Evolutionary conservation across 768 basidiomycete genomes (phyloP), one percentile per base, ranked within the genome.

Genomic region (Filobasidium floriforme): DNA sequence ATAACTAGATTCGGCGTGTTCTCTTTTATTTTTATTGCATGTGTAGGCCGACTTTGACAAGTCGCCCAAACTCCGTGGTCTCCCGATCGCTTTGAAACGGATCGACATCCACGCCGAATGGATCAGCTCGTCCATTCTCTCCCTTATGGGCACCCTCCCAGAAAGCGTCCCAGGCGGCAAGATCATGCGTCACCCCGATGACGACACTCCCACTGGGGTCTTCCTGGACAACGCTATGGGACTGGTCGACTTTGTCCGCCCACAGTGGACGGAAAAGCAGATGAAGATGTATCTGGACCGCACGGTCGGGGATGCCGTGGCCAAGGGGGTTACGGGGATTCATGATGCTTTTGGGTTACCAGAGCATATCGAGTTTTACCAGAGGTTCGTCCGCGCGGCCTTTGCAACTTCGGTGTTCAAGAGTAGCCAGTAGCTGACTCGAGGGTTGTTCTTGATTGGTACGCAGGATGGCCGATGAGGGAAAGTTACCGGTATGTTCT

Each of bases 41-140:
- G n/a, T 18, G 19, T 28, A 61, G 65, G 19, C 81, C 12, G 89
- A 92, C 72, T 82, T 96, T 12, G 87, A 87, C 40, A 75, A 80
- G 1, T 89, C 91, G 51, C 82, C 87, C 0, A 67, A 88, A 0
- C 84, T 98, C 0, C 80, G 80, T 28, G 86, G 84, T 0, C 83
- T 89, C 0, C 86, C 85, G 0, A 90, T 98, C 66, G 83, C 84
- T 10, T 82, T 98, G 6, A 80, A 79, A 18, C 84, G 93, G 19
- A 84, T 93, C 1, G 93, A 98, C 73, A 86, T 81, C 0, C 93
- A 97, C 73, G 91, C 90, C 0, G 79, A 83, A 22, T 97, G 92
- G 93, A 87, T 93, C 26, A 92, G 90, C 6, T 81, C 83, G 14
- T 82, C 83, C 1, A 85, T 91, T 0, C 80, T 97, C 1, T 83